Conservation (phyloP, 192 early-diverging fungal species). For the Gigaspora rosea region DNA sequence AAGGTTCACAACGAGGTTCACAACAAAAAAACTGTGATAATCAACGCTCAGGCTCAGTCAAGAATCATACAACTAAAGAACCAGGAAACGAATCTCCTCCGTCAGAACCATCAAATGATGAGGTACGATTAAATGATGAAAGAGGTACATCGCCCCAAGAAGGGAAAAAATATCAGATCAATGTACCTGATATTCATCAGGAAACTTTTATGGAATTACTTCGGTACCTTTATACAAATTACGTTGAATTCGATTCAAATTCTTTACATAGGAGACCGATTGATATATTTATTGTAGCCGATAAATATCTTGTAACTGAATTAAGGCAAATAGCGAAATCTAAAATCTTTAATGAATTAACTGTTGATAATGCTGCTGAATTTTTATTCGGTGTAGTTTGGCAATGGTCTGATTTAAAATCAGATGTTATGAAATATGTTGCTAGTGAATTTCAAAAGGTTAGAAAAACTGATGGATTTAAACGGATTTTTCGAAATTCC, state of each 20-base stretch:
- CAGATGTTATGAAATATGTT: conserved; percentile 5
- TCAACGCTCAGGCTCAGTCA: neutral
- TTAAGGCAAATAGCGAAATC: conserved; percentile 20
- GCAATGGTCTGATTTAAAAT: conserved; percentile 22
- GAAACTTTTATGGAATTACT: conserved; percentile 15
- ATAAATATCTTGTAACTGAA: conserved; percentile 25
- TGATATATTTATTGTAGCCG: conserved; percentile 22
- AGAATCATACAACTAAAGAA: neutral
- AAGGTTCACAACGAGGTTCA: neutral
- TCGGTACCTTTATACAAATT: conserved; percentile 25
- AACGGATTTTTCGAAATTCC: neutral
- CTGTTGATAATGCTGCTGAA: conserved; percentile 18
- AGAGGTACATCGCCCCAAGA: neutral
- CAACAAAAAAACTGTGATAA: neutral
- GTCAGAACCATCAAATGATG: neutral
- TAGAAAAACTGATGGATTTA: neutral
- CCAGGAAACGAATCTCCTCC: neutral
- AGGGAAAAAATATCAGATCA: neutral
- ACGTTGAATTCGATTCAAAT: conserved; percentile 25
- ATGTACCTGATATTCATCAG: conserved; percentile 9
- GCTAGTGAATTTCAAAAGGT: neutral
- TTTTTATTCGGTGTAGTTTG: conserved; percentile 5
- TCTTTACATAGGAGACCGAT: neutral
- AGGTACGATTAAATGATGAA: neutral
- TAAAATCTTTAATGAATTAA: conserved; percentile 28